Evolutionary conservation across 352 stramenopile genomes (phyloP), one percentile per base, ranked within the genome.

Genomic region (Phytopythium litorale): DNA sequence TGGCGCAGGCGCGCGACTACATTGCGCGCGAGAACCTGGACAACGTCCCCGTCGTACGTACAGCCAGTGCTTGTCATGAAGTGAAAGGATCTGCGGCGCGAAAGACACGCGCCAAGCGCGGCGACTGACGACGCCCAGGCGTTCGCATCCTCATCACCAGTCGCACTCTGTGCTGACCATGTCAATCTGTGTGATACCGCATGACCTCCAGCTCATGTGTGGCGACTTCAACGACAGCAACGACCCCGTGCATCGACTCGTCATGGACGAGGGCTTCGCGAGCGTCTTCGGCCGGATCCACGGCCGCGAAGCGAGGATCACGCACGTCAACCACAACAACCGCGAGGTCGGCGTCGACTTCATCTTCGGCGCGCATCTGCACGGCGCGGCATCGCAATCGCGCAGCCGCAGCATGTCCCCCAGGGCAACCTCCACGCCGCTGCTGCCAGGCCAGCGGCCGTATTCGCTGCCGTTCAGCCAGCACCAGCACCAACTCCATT

Each of bases 311-410:
- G 86, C 86, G 38, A 70, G 82, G 25, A 91, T 95, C 64, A 95
- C 86, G 48, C 86, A 95, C 70, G 92, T 84, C 68, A 95, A 95
- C 63, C 86, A 95, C 66, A 95, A 95, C 71, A 95, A 95, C 70
- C 78, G 80, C 57, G 84, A 95, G 62, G 86, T 95, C 42, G 81
- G 82, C 45, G 86, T 95, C 30, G 86, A 95, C 55, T 95, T 95
- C 60, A 91, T 95, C 65, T 95, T 94, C 56, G 79, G 79, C 1
- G 78, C 81, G 13, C 72, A 85, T 46, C 21, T 90, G 25, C 37
- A 79, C 32, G 71, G 56, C 19, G 32, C 45, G 13, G 21, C 51
- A 46, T n/a, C 23, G 19, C 35, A 42, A 23, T 28, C 65, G 13
- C 54, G 67, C 2, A 46, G 69, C 25, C 51, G 52, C 32, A 28